A percentile compares a stretch with the other conserved stretches of the same genome.
phyloP scores from a whole-genome alignment of 805 yeast species.

The Starmerella sp. region DNA sequence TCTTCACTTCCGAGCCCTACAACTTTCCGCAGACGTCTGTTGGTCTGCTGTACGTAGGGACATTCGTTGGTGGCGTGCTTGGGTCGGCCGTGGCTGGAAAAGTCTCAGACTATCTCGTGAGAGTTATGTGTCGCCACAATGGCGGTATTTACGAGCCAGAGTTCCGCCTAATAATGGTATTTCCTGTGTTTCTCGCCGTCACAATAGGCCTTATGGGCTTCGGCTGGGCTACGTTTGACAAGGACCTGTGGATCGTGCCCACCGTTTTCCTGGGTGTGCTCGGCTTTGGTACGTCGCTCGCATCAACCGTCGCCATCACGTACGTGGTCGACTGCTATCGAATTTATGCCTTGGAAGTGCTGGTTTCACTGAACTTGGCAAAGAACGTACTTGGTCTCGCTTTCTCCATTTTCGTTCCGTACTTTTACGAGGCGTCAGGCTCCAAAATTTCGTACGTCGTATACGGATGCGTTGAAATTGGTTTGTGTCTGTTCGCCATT shows the following conservation, averaged over 20 bases:
- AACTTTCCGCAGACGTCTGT: slow-evolving; percentile 37
- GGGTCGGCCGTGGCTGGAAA: slow-evolving; percentile 48
- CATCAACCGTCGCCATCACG: slow-evolving; percentile 52
- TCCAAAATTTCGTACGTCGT: slow-evolving; percentile 39
- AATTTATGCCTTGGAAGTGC: slow-evolving; percentile 46
- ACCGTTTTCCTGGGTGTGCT: slow-evolving; percentile 44
- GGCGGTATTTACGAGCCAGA: slow-evolving; percentile 54
- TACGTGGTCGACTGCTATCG: slow-evolving; percentile 48
- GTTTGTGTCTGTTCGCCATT: slow-evolving; percentile 39
- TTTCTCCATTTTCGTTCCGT: slow-evolving; percentile 46
- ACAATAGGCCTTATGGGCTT: slow-evolving; percentile 49
- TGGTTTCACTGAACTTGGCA: slow-evolving; percentile 44
- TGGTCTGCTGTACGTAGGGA: slow-evolving; percentile 45
- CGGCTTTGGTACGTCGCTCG: slow-evolving; percentile 50
- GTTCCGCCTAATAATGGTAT: slow-evolving; percentile 43
- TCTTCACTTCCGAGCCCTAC: slow-evolving; percentile 39
- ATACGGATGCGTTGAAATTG: slow-evolving; percentile 43
- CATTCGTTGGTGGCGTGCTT: slow-evolving; percentile 46
- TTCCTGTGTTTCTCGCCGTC: slow-evolving; percentile 38
- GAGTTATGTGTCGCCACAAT: slow-evolving; percentile 37
- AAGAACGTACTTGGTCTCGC: slow-evolving; percentile 47
- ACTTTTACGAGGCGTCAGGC: slow-evolving; percentile 35
- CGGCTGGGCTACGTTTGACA: slow-evolving; percentile 44
- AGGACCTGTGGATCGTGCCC: slow-evolving; percentile 47
- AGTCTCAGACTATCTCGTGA: slow-evolving; percentile 38